A percentile compares a stretch with the other conserved stretches of the same genome.
These are phyloP conservation scores for Mortierella sp. DNA, from an alignment of 371 early-diverging fungal genomes.

Conservation along the genomic window DNA sequence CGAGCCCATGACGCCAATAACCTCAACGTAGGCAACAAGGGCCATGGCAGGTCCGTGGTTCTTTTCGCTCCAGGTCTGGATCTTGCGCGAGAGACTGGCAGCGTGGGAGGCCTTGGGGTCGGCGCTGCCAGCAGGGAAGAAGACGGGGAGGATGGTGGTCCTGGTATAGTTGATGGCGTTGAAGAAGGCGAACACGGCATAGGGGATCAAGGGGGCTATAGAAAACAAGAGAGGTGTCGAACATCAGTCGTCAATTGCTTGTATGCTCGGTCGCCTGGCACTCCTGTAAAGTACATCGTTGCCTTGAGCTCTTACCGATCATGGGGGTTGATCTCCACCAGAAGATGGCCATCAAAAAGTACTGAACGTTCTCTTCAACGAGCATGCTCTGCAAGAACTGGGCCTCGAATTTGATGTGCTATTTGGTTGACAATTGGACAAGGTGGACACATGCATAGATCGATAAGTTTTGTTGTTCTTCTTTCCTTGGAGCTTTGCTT, in stretches of 20 bases:
- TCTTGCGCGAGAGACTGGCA: constrained; percentile 66
- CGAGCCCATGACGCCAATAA: constrained; percentile 81
- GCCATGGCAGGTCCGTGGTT: constrained; percentile 82
- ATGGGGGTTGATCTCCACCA: constrained; percentile 84
- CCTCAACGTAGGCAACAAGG: constrained; percentile 84
- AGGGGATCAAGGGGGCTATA: constrained; percentile 87
- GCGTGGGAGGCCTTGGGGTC: constrained; percentile 44
- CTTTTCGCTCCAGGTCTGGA: constrained; percentile 75
- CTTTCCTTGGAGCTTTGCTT: not conserved
- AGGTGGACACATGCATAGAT: not conserved
- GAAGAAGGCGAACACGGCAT: constrained; percentile 86
- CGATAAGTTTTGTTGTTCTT: not conserved
- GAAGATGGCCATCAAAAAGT: constrained; percentile 82
- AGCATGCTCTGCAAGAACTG: constrained; percentile 73
- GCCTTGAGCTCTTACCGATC: constrained; percentile 64
- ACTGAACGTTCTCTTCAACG: constrained; percentile 92
- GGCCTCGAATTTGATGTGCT: constrained; percentile 52
- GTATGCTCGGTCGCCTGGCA: not conserved
- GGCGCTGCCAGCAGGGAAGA: constrained; percentile 67
- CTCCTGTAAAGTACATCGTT: not conserved
- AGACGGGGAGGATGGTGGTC: constrained; percentile 77
- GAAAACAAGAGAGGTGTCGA: not conserved
- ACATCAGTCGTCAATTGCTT: not conserved
- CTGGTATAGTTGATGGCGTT: constrained; percentile 86
- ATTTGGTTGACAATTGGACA: not conserved